A percentile compares a stretch with the other conserved stretches of the same genome.
Conservation (phyloP, 2,329 filamentous ascomycete species). For the Tolypocladium album region DNA sequence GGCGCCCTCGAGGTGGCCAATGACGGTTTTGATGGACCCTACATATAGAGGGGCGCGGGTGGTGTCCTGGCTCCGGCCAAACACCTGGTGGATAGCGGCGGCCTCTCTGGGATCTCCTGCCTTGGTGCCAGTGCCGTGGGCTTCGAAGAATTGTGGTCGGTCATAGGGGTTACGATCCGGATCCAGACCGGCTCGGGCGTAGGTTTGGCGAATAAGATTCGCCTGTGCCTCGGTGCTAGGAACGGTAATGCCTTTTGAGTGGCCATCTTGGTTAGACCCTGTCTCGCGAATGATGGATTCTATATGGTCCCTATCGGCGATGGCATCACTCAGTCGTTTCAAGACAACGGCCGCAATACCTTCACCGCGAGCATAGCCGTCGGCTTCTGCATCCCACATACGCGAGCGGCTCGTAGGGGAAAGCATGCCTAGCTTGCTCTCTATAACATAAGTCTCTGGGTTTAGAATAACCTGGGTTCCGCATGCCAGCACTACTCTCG, state of each 20-base stretch:
- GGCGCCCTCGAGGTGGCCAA: constrained; percentile 14
- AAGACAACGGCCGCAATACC: constrained; percentile 27
- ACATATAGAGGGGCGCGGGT: constrained; percentile 20
- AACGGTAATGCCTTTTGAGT: constrained; percentile 25
- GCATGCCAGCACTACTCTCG: constrained; percentile 25
- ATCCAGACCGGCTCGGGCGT: constrained; percentile 22
- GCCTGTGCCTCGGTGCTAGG: constrained; percentile 6
- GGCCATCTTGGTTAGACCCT: constrained; percentile 28
- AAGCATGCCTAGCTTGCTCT: constrained; percentile 4
- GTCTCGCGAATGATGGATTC: constrained; percentile 21
- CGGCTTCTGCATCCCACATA: constrained; percentile 26
- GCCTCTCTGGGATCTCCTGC: constrained; percentile 14
- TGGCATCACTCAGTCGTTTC: constrained; percentile 31
- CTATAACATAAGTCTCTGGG: constrained; percentile 1
- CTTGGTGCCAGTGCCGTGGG: constrained; percentile 29
- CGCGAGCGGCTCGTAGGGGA: constrained; percentile 1
- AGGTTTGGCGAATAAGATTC: constrained; percentile 15
- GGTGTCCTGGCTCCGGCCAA: no score
- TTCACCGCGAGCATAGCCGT: constrained; percentile 35
- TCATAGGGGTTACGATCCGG: constrained; percentile 12
- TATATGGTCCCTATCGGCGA: constrained; percentile 29
- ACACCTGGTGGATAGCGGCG: constrained; percentile 22
- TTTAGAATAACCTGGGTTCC: constrained; percentile 29
- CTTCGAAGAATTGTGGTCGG: constrained; percentile 31
- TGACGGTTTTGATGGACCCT: constrained; percentile 14